Conservation (phyloP, 352 stramenopile genomes). For the Pythium chondricola region DNA sequence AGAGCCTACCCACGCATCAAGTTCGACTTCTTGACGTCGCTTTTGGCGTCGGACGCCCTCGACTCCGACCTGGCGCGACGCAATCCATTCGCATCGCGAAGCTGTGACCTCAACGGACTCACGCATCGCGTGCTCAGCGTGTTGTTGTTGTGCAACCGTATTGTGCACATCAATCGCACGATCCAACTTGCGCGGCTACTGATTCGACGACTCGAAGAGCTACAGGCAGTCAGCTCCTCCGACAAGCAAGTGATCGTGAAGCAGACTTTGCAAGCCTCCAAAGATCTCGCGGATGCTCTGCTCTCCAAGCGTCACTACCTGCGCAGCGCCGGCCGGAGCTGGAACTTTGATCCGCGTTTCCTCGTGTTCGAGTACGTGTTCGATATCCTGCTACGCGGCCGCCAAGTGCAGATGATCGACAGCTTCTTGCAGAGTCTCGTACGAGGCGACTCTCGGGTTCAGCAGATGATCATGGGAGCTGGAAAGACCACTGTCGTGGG, state of each 20-base stretch:
- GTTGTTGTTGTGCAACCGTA: slow-evolving; percentile 72
- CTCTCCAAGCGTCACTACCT: slow-evolving; percentile 77
- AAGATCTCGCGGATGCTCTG: slow-evolving; percentile 72
- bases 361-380: slow-evolving; percentile 99
- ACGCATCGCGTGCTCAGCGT: slow-evolving; percentile 49
- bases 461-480: slow-evolving; percentile 99
- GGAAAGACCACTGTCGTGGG: slow-evolving; percentile 99
- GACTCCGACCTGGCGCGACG: slow-evolving; percentile 48
- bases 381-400: slow-evolving; percentile 94
- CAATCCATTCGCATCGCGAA: slow-evolving; percentile 53
- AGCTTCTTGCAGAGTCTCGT: slow-evolving; percentile 93
- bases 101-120: slow-evolving; percentile 12
- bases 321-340: slow-evolving; percentile 22
- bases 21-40: slow-evolving; percentile 76
- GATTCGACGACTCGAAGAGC: slow-evolving; percentile 18
- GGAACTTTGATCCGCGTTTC: slow-evolving; percentile 95
- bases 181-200: slow-evolving; percentile 42
- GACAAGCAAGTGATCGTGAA: slow-evolving; percentile 27
- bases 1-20: slow-evolving; percentile 52
- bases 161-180: slow-evolving; percentile 79
- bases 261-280: slow-evolving; percentile 74
- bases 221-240: neutral
- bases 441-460: slow-evolving; percentile 70
- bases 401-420: slow-evolving; percentile 98
- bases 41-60: slow-evolving; percentile 56